phyloP scores from a whole-genome alignment of 139 green algal genomes.

The Spirogloea muscicola region DNA sequence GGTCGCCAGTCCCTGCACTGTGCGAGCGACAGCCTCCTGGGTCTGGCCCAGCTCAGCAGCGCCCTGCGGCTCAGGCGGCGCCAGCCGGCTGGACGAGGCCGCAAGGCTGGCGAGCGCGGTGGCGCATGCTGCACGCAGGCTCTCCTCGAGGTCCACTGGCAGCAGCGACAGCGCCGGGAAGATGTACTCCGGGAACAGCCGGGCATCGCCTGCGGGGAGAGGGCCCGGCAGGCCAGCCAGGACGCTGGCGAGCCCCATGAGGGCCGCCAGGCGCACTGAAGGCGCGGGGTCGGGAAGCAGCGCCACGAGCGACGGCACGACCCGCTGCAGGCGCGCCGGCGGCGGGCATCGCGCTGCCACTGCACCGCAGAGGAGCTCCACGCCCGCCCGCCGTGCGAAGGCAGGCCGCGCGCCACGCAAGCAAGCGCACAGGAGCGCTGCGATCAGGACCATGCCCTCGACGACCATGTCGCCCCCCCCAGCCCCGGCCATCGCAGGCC shows the following conservation, averaged over 20 bases:
- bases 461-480: too few species aligned
- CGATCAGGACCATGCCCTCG: slow-evolving; percentile 56
- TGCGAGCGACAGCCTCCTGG: slow-evolving; percentile 62
- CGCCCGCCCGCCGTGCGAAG: slow-evolving; percentile 57
- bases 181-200: slow-evolving; percentile 89
- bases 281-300: slow-evolving; percentile 57
- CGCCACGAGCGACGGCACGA: slow-evolving; percentile 80
- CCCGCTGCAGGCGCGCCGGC: slow-evolving; percentile 60
- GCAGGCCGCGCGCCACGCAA: slow-evolving; percentile 66
- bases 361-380: slow-evolving; percentile 62
- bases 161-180: slow-evolving; percentile 82
- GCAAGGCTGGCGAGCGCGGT: slow-evolving; percentile 60
- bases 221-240: slow-evolving; percentile 30
- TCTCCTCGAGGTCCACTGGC: slow-evolving; percentile 77
- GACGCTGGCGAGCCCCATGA: slow-evolving; percentile 45
- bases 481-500: too few species aligned
- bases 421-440: slow-evolving; percentile 75
- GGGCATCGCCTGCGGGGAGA: slow-evolving; percentile 43
- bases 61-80: not conserved
- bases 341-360: slow-evolving; percentile 65
- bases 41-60: slow-evolving; percentile 58
- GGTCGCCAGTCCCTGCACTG: slow-evolving; percentile 67
- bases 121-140: slow-evolving; percentile 72
- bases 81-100: slow-evolving; percentile 59
- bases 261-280: slow-evolving; percentile 48